phyloP scores from a whole-genome alignment of 352 stramenopile genomes.

The Phytophthora cryptogea region DNA sequence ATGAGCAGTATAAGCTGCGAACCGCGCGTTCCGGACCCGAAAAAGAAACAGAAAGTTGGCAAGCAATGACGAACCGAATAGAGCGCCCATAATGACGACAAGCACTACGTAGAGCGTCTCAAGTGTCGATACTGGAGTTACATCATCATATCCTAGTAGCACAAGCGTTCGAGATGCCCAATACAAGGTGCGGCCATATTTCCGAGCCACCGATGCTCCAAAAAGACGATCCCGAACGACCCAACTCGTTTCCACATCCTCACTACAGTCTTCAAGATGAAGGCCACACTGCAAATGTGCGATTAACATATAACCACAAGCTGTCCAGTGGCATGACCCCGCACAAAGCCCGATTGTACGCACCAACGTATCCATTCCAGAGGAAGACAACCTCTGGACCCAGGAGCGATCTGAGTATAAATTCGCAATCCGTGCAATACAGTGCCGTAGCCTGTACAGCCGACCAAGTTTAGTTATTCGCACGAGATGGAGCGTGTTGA shows the following conservation, averaged over 20 bases:
- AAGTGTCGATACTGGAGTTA: constrained; percentile 54
- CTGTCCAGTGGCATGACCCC: constrained; percentile 51
- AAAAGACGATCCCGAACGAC: constrained; percentile 57
- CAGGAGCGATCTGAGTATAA: constrained; percentile 49
- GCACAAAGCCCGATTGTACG: constrained; percentile 40
- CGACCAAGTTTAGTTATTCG: constrained; percentile 64
- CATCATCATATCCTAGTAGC: constrained; percentile 65
- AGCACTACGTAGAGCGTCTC: constrained; percentile 61
- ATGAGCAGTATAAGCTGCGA: constrained; percentile 56
- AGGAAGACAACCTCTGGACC: constrained; percentile 57
- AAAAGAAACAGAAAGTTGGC: constrained; percentile 79
- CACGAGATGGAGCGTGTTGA: constrained; percentile 60
- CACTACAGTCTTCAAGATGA: constrained; percentile 44
- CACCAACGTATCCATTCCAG: constrained; percentile 52
- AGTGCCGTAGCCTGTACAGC: constrained; percentile 43
- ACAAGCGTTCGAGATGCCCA: constrained; percentile 64
- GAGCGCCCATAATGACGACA: constrained; percentile 47
- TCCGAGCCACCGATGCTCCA: constrained; percentile 42
- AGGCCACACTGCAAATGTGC: constrained; percentile 64
- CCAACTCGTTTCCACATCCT: constrained; percentile 53
- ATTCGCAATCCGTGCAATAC: constrained; percentile 45
- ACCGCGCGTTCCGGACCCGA: constrained; percentile 53
- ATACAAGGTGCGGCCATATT: constrained; percentile 63
- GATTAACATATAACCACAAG: constrained; percentile 72
- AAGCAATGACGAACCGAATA: constrained; percentile 60